phyloP scores from a whole-genome alignment of 805 yeast genomes.

The Blastobotrys peoriensis region DNA sequence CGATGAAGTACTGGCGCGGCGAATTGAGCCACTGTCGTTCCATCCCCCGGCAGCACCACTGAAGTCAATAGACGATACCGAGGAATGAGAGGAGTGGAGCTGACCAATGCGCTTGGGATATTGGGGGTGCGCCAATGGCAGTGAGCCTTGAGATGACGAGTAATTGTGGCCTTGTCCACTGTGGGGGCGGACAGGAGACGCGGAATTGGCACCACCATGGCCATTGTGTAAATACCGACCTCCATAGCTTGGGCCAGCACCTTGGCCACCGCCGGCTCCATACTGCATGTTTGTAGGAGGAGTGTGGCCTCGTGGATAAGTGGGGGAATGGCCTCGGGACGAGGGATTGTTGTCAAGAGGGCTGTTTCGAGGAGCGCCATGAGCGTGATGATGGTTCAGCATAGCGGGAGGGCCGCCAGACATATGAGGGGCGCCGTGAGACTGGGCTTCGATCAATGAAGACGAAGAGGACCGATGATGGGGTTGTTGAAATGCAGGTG shows the following conservation, averaged over 20 bases:
- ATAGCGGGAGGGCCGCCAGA: too few relatives aligned
- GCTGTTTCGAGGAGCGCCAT: too few relatives aligned
- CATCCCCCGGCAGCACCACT: background rate
- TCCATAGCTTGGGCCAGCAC: background rate
- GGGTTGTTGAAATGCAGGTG: background rate
- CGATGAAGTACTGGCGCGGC: constrained; percentile 13
- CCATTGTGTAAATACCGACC: too few relatives aligned
- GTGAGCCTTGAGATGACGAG: constrained; percentile 9
- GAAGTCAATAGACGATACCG: constrained; percentile 13
- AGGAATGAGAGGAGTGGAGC: constrained; percentile 9
- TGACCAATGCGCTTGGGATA: constrained; percentile 7
- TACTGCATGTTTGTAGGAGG: background rate
- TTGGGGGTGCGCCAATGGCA: constrained; percentile 6
- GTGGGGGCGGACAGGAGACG: constrained; percentile 4
- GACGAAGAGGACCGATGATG: background rate
- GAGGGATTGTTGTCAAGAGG: constrained; percentile 1
- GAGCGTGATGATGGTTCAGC: background rate
- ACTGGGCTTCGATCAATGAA: background rate
- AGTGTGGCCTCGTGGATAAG: background rate
- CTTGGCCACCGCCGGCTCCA: too few relatives aligned
- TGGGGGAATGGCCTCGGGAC: background rate
- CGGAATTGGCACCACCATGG: background rate
- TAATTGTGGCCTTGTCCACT: constrained; percentile 5
- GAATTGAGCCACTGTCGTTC: constrained; percentile 4
- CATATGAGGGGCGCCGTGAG: too few relatives aligned